phyloP scores from a whole-genome alignment of 371 early-diverging fungal species.

The Apophysomyces ossiformis region DNA sequence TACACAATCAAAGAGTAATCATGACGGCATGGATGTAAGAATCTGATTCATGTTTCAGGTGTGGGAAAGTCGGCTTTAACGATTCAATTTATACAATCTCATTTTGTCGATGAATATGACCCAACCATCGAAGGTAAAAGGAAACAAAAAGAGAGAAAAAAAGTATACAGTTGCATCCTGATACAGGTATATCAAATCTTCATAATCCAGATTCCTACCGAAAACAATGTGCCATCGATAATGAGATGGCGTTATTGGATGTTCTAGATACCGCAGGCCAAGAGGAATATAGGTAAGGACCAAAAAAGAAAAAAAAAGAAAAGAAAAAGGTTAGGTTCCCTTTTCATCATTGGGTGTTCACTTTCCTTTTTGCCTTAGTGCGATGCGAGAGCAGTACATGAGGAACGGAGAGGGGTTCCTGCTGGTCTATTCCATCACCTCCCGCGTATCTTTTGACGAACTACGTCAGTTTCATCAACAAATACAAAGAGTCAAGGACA shows the following conservation, averaged over 20 bases:
- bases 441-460: slow-evolving; percentile 68
- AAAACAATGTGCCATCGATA: slow-evolving; percentile 76
- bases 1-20: not conserved
- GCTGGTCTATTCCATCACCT: slow-evolving; percentile 66
- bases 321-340: not conserved
- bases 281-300: slow-evolving; percentile 76
- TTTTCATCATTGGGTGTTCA: not conserved
- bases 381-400: slow-evolving; percentile 85
- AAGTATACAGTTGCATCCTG: not conserved
- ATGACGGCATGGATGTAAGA: not conserved
- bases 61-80: slow-evolving; percentile 81
- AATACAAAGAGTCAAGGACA: slow-evolving; percentile 79
- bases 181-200: not conserved
- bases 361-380: slow-evolving; percentile 37
- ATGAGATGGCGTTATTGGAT: slow-evolving; percentile 72
- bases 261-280: slow-evolving; percentile 87
- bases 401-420: slow-evolving; percentile 65
- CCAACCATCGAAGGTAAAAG: slow-evolving; percentile 79
- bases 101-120: slow-evolving; percentile 85
- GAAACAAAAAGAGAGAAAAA: slow-evolving; percentile 11
- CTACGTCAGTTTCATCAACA: slow-evolving; percentile 63
- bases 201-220: slow-evolving; percentile 73
- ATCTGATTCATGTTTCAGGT: slow-evolving; percentile 22
- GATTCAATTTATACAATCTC: slow-evolving; percentile 79
- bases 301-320: no score